Base-by-base conservation (phyloP, 163 green algal species). In the Prototheca wickerhamii region DNA sequence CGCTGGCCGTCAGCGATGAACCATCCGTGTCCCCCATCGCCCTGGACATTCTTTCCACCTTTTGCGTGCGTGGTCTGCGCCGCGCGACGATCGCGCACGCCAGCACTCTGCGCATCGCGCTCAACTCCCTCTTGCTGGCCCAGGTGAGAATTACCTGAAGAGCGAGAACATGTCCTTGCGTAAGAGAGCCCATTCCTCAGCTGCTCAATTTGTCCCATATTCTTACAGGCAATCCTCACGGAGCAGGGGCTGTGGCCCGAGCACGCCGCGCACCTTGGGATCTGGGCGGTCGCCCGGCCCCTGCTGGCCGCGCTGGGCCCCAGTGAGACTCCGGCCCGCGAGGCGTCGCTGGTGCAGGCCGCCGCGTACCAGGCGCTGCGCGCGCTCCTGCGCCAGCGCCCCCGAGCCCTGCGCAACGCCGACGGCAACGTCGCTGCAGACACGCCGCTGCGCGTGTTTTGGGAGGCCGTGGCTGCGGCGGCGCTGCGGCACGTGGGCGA, bases 101-200 rank as follows among this genome's bases (percentile, higher is more conserved):
- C 50, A 50, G 6, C 2, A 43, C 57, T 46, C 32, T 73, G 53
- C 55, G 60, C 25, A 17, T 21, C 10, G 70, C 70, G 4, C 52
- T 77, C 8, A 70, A 70, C 50, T 52, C 70, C 2, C 21, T 77
- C 23, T 59, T 52, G 17, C 62, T 77, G 12, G 15, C 68, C n/a
- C 8, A 71, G 57, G 63, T 63, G 6, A 44, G n/a, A n/a, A n/a
- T n/a, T n/a, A n/a, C n/a, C n/a, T n/a, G n/a, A n/a, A n/a, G n/a
- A n/a, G n/a, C n/a, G n/a, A n/a, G n/a, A n/a, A n/a, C n/a, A n/a
- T n/a, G n/a, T n/a, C n/a, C n/a, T n/a, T n/a, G n/a, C n/a, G n/a
- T n/a, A 44, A 44, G 15, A 44, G 15, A 2, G 15, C 10, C 37
- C 37, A 44, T 44, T 15, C 1, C 37, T 21, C 37, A 44, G 10